Base-by-base conservation (phyloP, 345 rosid genomes). In the Triadica sebifera region DNA sequence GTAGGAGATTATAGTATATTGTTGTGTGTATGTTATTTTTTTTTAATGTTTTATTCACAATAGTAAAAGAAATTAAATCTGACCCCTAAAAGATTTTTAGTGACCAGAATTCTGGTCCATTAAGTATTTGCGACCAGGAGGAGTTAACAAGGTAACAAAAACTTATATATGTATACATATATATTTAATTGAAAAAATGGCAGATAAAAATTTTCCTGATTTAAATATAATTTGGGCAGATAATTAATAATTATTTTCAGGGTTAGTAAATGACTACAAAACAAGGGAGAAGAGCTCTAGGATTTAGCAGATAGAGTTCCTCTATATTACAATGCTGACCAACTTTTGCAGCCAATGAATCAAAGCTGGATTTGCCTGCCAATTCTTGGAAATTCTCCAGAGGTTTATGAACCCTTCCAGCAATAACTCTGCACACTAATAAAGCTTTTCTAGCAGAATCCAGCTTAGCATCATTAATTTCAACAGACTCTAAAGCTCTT, bases 251-350 rank as follows among this genome's bases (percentile, higher is more conserved):
- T 65, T 6, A 2, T 12, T 20, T 57, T 80, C 85, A 81, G n/a
- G 85, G 67, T 67, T 73, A 82, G 77, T 86, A 90, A 50, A 87
- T 79, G 8, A 87, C 85, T 46, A 89, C 91, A 78, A 90, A 93
- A 80, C 98, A 89, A 77, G 91, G 93, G 34, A 93, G 83, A 55
- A 93, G 85, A 80, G 94, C 94, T 74, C 74, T 85, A 53, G 84
- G 87, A 80, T 81, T 83, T 58, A 86, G 74, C 5, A 84, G 22
- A 74, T 78, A 88, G 10, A 93, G 87, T 59, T 93, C 96, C 41
- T 88, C 92, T 67, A 86, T 73, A 17, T 70, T 77, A 0, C 75
- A 73, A 65, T 53, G 29, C 8, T 65, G 73, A 58, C 80, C 89
- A 74, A 68, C 69, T 59, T 87, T 87, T 74, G 84, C 87, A 13